Conservation (phyloP, 192 early-diverging fungal species). For the Anaeromyces robustus region DNA sequence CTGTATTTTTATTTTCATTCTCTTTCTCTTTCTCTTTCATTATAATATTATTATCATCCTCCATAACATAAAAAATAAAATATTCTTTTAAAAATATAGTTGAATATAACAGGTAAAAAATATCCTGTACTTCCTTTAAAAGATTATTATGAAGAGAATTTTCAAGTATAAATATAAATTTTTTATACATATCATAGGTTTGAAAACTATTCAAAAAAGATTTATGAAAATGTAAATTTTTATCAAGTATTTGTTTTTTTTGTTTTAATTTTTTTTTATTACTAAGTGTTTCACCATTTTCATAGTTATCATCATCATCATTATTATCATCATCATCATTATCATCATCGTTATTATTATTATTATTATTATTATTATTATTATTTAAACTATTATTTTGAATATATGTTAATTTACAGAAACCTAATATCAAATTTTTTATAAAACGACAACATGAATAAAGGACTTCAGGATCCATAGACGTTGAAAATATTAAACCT, state of each 20-base stretch:
- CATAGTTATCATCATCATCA: no score
- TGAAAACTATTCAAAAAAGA: background rate
- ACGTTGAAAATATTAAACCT: background rate
- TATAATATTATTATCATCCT: background rate
- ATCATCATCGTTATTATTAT: no score
- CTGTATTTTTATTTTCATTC: background rate
- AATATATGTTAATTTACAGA: background rate
- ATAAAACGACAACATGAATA: background rate
- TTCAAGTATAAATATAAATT: background rate
- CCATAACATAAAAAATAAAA: background rate
- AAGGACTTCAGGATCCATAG: background rate
- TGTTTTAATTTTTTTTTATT: no score
- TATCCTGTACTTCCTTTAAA: background rate
- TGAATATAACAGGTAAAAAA: background rate
- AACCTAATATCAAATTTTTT: background rate
- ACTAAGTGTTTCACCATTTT: no score
- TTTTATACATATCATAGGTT: background rate
- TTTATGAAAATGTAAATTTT: background rate
- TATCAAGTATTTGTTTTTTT: background rate
- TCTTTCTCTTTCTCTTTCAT: no score
- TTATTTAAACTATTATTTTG: background rate
- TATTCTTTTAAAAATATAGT: background rate
- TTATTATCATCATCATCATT: no score
- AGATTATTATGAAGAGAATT: background rate
- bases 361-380: no score